Evolutionary conservation across 495 filamentous ascomycete genomes (phyloP).

Genomic region (Podospora conica): DNA sequence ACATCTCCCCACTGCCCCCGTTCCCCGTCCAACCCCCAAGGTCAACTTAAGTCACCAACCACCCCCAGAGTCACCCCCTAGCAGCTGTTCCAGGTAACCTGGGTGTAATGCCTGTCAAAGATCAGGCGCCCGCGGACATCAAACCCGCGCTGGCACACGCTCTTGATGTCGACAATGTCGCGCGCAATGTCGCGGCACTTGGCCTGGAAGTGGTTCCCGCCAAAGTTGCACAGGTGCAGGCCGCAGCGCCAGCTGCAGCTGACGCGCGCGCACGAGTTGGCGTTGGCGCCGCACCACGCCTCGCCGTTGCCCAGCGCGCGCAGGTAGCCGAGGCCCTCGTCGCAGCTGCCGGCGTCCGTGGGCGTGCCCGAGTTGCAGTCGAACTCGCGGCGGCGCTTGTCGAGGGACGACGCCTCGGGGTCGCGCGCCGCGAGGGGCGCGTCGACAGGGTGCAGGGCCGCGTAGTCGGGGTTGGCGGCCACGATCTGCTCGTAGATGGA

Average conservation of each 20-base stretch:
- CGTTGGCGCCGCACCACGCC: not conserved
- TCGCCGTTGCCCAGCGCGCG: not conserved
- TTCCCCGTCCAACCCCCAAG: too few species aligned
- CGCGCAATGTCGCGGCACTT: not conserved
- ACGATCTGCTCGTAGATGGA: not conserved
- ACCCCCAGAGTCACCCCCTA: too few species aligned
- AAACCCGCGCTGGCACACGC: too few species aligned
- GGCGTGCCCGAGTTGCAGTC: not conserved
- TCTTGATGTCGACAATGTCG: not conserved
- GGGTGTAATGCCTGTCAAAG: too few species aligned
- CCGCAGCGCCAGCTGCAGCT: not conserved
- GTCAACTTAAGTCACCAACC: too few species aligned
- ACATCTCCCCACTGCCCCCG: too few species aligned
- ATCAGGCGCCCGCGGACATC: too few species aligned
- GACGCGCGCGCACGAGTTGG: not conserved
- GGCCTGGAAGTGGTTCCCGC: not conserved
- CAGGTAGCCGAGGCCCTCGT: not conserved
- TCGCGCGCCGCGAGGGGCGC: not conserved
- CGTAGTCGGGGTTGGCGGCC: not conserved
- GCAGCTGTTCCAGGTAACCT: too few species aligned
- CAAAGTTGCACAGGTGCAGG: not conserved
- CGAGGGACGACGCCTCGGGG: too few species aligned
- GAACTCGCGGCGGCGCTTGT: not conserved
- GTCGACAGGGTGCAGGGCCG: not conserved
- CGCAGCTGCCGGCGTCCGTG: not conserved